Evolutionary conservation across 2,329 filamentous ascomycete species (phyloP).

Genomic region (Cladosporium sp.): DNA sequence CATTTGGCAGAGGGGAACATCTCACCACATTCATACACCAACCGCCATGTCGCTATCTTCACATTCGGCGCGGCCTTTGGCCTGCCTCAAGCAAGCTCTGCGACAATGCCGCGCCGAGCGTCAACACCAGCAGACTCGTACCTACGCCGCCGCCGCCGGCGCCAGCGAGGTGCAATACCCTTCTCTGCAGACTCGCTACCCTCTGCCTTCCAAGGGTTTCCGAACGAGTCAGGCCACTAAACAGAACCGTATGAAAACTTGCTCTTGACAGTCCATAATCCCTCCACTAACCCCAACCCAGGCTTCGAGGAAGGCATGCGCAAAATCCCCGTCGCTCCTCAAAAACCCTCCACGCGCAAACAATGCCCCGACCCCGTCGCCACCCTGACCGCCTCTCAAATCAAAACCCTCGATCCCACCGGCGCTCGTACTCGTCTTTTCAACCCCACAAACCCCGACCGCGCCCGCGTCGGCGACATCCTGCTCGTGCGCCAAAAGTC

Average conservation of each 20-base stretch:
- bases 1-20: slow-evolving; percentile 4
- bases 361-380: slow-evolving; percentile 64
- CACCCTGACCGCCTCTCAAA: slow-evolving; percentile 63
- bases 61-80: slow-evolving; percentile 60
- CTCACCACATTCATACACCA: slow-evolving; percentile 3
- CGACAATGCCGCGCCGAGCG: slow-evolving; percentile 48
- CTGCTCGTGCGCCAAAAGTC: slow-evolving; percentile 82
- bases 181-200: slow-evolving; percentile 36
- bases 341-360: slow-evolving; percentile 52
- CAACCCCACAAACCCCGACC: slow-evolving; percentile 69
- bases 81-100: slow-evolving; percentile 64
- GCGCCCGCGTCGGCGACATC: slow-evolving; percentile 81
- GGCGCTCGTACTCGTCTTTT: slow-evolving; percentile 81
- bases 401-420: slow-evolving; percentile 74
- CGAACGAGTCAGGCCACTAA: slow-evolving; percentile 29
- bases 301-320: slow-evolving; percentile 29
- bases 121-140: slow-evolving; percentile 16
- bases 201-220: slow-evolving; percentile 26
- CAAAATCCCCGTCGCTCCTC: slow-evolving; percentile 38
- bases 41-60: slow-evolving; percentile 57
- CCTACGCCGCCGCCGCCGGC: slow-evolving; percentile 42
- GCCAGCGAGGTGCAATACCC: slow-evolving; percentile 49
- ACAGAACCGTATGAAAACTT: slow-evolving; percentile 27
- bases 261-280: background rate
- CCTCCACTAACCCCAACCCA: slow-evolving; percentile 11